Percentiles rank a stretch among this genome's conserved stretches.
Evolutionary conservation across 306 rosid species (phyloP).

Genomic region (Pyrus pyrifolia): DNA sequence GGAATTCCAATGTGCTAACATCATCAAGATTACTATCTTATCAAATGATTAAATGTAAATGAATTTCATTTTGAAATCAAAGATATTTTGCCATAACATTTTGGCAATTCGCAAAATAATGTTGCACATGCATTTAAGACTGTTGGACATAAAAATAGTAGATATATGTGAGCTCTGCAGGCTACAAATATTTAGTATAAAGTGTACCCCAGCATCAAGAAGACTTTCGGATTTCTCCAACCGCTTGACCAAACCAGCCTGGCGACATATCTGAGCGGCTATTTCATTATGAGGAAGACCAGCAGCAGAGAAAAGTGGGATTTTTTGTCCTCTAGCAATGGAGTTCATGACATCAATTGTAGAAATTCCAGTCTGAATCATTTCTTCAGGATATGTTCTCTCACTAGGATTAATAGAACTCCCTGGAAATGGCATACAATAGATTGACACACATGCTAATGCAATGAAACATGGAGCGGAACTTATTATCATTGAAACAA

Average conservation of each 20-base stretch:
- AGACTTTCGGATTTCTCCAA: slow-evolving; percentile 83
- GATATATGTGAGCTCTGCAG: not conserved
- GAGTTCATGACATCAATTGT: slow-evolving; percentile 99
- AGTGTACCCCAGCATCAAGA: slow-evolving; percentile 59
- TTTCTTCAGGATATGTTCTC: slow-evolving; percentile 99
- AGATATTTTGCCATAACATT: not conserved
- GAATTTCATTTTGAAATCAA: not conserved
- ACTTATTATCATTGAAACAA: not conserved
- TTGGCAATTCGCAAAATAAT: not conserved
- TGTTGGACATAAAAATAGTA: not conserved
- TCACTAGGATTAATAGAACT: slow-evolving; percentile 99
- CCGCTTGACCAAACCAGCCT: slow-evolving; percentile 98
- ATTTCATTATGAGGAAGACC: slow-evolving; percentile 99
- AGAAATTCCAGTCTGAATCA: slow-evolving; percentile 99
- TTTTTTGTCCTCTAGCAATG: slow-evolving; percentile 99
- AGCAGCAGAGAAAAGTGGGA: slow-evolving; percentile 97
- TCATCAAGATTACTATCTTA: not conserved
- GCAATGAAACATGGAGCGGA: slow-evolving; percentile 1
- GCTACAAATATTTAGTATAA: not conserved
- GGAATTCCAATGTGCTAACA: not conserved
- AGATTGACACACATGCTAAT: not conserved
- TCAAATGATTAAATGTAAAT: not conserved
- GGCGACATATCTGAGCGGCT: slow-evolving; percentile 99
- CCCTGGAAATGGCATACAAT: slow-evolving; percentile 37
- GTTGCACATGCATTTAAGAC: not conserved